Evolutionary conservation across 2,329 filamentous ascomycete genomes (phyloP).

Genomic region (Ophiostoma novo-ulmi): DNA sequence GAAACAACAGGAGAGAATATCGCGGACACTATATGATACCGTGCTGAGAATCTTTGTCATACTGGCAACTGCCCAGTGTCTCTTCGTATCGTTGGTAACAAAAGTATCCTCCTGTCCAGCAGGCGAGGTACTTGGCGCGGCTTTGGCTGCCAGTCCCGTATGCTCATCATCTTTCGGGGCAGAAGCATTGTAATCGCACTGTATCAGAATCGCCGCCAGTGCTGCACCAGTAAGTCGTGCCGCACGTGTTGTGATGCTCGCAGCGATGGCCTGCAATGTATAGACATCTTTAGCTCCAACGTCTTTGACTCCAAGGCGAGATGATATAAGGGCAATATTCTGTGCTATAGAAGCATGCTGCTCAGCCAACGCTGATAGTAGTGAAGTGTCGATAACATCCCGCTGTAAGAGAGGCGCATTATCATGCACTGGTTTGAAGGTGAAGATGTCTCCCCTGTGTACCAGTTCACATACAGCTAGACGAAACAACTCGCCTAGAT

Average conservation of each 20-base stretch:
- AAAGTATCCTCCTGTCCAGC: neutral
- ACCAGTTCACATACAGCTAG: constrained; percentile 60
- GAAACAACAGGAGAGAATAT: neutral
- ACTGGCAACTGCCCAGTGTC: neutral
- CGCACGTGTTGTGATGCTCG: constrained; percentile 79
- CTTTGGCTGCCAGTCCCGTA: neutral
- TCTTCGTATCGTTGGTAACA: too few relatives aligned
- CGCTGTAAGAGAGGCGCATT: neutral
- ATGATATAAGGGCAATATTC: neutral
- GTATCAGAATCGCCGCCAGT: constrained; percentile 74
- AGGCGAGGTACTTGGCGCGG: neutral
- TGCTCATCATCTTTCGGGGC: neutral
- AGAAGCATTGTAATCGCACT: constrained; percentile 51
- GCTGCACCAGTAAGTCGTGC: constrained; percentile 85
- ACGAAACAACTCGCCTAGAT: constrained; percentile 87
- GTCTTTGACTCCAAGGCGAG: neutral
- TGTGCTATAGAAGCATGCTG: neutral
- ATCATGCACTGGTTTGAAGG: neutral
- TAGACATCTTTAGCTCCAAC: constrained; percentile 56
- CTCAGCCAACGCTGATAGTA: neutral
- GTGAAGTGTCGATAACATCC: neutral
- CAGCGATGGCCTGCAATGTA: constrained; percentile 74
- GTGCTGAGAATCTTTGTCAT: neutral
- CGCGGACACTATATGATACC: neutral
- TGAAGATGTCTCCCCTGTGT: neutral